Percentiles rank a stretch among this genome's conserved stretches.
Evolutionary conservation across 768 basidiomycete genomes (phyloP).

Genomic region (Boletus vinaceobasis): DNA sequence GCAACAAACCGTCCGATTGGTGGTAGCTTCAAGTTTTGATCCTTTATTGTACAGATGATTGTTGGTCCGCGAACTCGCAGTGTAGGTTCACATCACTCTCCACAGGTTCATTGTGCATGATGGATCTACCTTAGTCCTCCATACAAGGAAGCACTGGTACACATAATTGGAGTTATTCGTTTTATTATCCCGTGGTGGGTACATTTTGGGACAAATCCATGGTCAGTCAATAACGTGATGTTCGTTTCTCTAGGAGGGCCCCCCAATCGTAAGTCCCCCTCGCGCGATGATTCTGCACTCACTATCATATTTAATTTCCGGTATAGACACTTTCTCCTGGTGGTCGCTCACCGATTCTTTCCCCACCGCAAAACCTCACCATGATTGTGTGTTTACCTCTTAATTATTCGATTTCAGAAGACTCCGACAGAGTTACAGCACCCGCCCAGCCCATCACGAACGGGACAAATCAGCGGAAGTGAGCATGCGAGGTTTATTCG

Average conservation of each 20-base stretch:
- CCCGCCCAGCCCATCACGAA: neutral
- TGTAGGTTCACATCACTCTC: constrained; percentile 2
- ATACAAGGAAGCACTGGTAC: neutral
- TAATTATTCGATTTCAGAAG: neutral
- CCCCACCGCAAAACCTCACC: too few relatives aligned
- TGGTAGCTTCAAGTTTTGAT: neutral
- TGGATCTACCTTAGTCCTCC: constrained; percentile 1
- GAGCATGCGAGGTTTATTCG: constrained; percentile 2
- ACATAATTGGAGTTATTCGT: neutral
- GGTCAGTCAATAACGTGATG: neutral
- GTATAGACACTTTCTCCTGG: neutral
- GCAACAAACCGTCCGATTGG: neutral
- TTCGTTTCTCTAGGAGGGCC: neutral
- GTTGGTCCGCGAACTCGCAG: neutral
- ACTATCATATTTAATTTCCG: neutral
- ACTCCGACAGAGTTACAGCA: neutral
- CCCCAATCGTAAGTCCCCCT: neutral
- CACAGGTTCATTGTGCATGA: neutral
- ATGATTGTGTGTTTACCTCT: neutral
- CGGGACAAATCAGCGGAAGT: neutral
- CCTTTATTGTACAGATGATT: constrained; percentile 2
- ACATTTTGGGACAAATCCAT: neutral
- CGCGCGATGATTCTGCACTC: neutral
- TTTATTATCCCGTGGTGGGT: neutral
- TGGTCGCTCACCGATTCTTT: neutral